Base-by-base conservation (phyloP, 352 stramenopile genomes). In the Phytophthora multivora region DNA sequence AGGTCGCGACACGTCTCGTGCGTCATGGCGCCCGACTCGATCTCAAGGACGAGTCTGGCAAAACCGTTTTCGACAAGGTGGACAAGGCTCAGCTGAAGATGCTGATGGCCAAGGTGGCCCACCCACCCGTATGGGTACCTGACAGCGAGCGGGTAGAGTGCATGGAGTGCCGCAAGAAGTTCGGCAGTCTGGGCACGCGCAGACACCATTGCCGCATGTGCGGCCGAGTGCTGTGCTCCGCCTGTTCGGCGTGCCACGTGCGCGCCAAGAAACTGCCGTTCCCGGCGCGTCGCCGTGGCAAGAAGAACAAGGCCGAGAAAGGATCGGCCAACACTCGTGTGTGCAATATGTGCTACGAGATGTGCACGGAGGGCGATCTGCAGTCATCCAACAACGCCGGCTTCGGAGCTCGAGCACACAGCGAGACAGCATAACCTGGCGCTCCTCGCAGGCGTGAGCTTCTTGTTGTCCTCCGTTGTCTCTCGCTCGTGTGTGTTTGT, bases 331-430 rank as follows among this genome's bases (percentile, higher is more conserved):
- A 83, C 45, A 75, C 77, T 46, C 85, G 85, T 42, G 78, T 91
- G 46, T 94, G 85, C 63, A 86, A 79, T 33, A 84, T 81, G 69
- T 94, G 85, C 66, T 83, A 84, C 53, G 79, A 88, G 31, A 76
- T 84, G 51, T 79, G 65, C 59, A 55, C 31, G 39, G 73, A 85
- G 18, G 60, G 56, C 40, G 63, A 57, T 12, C 25, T 59, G 35
- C 36, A 58, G 42, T 31, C 38, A n/a, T 55, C 36, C 21, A 46
- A 67, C 30, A 57, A 52, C 38, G 41, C 30, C 18, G 47, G 56
- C 40, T 40, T 57, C 19, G 40, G 41, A n/a, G 19, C 35, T 7
- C 52, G 58, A 28, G 47, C 53, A 39, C 51, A 71, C 35, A 65
- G 60, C 23, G 49, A 59, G 39, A 69, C 64, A 33, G 52, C 47